These are phyloP conservation scores for Lineolata rhizophorae DNA, from an alignment of 495 filamentous ascomycete genomes.

Conservation along the genomic window DNA sequence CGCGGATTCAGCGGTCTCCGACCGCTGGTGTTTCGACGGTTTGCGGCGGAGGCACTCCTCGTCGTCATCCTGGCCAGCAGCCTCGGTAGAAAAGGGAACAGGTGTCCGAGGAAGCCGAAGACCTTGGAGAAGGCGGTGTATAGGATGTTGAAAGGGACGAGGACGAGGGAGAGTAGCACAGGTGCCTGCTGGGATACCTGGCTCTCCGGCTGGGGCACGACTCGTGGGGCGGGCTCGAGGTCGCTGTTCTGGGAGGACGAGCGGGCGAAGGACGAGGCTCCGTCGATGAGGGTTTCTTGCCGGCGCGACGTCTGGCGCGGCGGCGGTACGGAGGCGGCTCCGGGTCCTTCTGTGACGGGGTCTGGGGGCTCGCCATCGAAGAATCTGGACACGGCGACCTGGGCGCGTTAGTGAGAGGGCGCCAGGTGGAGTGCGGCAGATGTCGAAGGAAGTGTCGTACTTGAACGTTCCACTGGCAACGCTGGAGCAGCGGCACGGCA, in stretches of 20 bases:
- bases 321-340: constrained; percentile 33
- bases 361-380: constrained; percentile 84
- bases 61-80: constrained; percentile 25
- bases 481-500: constrained; percentile 57
- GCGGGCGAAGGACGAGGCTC: constrained; percentile 19
- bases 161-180: constrained; percentile 50
- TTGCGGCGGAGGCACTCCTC: constrained; percentile 12
- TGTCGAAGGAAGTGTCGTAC: constrained; percentile 21
- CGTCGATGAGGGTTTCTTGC: constrained; percentile 47
- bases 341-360: constrained; percentile 54
- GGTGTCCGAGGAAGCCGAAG: constrained; percentile 37
- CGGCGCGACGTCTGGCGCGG: constrained; percentile 35
- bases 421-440: constrained; percentile 1
- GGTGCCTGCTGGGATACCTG: constrained; percentile 44
- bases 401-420: constrained; percentile 1
- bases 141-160: constrained; percentile 61
- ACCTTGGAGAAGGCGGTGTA: constrained; percentile 43
- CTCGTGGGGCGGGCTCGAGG: constrained; percentile 49
- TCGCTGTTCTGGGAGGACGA: constrained; percentile 8
- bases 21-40: constrained; percentile 37
- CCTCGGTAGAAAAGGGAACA: constrained; percentile 72
- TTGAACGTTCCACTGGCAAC: constrained; percentile 93
- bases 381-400: constrained; percentile 93
- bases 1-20: constrained; percentile 55
- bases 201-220: constrained; percentile 49